Percentiles rank a stretch among this genome's conserved stretches.
Conservation (phyloP, 2,329 filamentous ascomycete genomes). For the Penicillium griseofulvum region DNA sequence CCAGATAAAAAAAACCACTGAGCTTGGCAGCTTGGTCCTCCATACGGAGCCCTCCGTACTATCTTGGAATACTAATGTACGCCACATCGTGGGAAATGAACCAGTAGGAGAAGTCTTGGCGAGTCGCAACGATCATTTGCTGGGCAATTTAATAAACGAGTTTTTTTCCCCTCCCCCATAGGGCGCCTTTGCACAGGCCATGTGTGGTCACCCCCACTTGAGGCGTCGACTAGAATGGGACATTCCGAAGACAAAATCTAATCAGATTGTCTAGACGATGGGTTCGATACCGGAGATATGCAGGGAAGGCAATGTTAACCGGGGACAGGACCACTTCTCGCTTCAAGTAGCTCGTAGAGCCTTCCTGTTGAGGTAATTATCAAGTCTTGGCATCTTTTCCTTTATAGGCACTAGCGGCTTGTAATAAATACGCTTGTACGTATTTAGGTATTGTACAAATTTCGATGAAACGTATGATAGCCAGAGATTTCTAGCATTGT, state of each 20-base stretch:
- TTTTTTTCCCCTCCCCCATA: background rate
- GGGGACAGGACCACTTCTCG: background rate
- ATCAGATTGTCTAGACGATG: constrained; percentile 5
- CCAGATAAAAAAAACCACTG: constrained; percentile 2
- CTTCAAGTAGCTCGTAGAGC: background rate
- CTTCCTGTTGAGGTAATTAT: constrained; percentile 1
- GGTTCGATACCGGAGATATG: background rate
- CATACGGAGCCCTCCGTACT: background rate
- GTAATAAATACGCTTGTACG: no score
- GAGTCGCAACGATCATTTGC: background rate
- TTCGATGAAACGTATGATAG: background rate
- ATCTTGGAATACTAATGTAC: background rate
- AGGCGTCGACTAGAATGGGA: background rate
- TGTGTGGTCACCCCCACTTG: background rate
- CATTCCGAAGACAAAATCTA: constrained; percentile 5
- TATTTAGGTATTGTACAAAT: background rate
- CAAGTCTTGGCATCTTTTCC: background rate
- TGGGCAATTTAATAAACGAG: background rate
- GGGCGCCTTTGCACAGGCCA: background rate
- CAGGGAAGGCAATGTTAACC: background rate
- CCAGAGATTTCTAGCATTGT: background rate
- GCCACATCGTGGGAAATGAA: background rate
- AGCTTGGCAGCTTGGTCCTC: constrained; percentile 1
- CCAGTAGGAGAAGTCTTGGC: constrained; percentile 4
- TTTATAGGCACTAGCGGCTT: background rate